Conservation (phyloP, 2,329 filamentous ascomycete species). For the Neocatenulostroma microsporum region DNA sequence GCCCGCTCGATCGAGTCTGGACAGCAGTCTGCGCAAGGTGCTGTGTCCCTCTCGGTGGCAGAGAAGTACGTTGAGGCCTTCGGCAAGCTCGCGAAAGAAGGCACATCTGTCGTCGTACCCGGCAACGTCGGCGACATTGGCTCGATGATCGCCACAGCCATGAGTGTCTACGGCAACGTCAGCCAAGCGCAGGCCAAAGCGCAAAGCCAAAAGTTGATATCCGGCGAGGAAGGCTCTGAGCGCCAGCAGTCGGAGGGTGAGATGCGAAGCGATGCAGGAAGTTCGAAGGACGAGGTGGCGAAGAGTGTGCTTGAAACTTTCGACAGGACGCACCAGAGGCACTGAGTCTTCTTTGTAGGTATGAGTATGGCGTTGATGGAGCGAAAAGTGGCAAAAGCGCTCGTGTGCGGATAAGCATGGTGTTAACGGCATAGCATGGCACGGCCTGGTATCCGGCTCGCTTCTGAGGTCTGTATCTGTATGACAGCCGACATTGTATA, state of each 20-base stretch:
- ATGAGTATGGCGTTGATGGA: conserved; percentile 6
- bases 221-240: neutral
- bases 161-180: conserved; percentile 93
- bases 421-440: too few species aligned
- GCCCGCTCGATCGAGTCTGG: conserved; percentile 65
- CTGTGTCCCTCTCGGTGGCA: conserved; percentile 78
- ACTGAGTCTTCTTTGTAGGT: conserved; percentile 17
- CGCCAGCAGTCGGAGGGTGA: conserved; percentile 7
- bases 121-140: conserved; percentile 96
- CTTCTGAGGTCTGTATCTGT: too few species aligned
- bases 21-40: conserved; percentile 66
- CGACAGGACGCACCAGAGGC: conserved; percentile 30
- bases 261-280: conserved; percentile 8
- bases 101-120: conserved; percentile 89
- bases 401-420: too few species aligned
- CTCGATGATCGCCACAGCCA: conserved; percentile 91
- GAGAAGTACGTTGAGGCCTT: conserved; percentile 99
- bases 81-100: conserved; percentile 83
- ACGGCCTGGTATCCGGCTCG: too few species aligned
- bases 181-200: conserved; percentile 65
- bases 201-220: conserved; percentile 25
- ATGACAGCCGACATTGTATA: too few species aligned
- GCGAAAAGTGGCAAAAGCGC: conserved; percentile 3
- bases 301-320: conserved; percentile 35
- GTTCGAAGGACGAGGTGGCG: conserved; percentile 27